Percentiles rank a stretch among this genome's conserved stretches.
phyloP scores from a whole-genome alignment of 805 yeast genomes.

The Cyberlindnera xylosilytica region DNA sequence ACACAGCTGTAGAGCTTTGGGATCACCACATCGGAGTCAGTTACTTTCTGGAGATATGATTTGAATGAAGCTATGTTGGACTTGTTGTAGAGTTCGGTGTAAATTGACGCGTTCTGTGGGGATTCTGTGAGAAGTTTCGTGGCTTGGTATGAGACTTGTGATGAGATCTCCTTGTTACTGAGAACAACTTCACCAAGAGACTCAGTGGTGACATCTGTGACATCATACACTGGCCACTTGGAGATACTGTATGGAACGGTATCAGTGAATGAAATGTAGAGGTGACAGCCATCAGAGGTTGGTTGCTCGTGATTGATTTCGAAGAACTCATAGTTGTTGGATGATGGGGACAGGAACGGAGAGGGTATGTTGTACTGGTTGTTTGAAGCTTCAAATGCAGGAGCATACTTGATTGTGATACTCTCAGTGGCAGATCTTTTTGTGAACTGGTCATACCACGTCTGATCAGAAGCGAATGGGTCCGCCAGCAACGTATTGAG shows the following conservation, averaged over 20 bases:
- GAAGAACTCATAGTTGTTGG: slow-evolving; percentile 24
- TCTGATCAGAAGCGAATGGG: slow-evolving; percentile 31
- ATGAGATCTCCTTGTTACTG: slow-evolving; percentile 25
- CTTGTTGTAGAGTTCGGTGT: slow-evolving; percentile 22
- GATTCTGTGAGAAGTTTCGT: slow-evolving; percentile 26
- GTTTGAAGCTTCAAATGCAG: slow-evolving; percentile 18
- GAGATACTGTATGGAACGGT: slow-evolving; percentile 10
- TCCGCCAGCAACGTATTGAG: slow-evolving; percentile 30
- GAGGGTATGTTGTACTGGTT: slow-evolving; percentile 28
- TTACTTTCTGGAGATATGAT: slow-evolving; percentile 12
- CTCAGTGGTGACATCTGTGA: slow-evolving; percentile 14
- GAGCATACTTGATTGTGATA: slow-evolving; percentile 23
- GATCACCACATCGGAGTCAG: slow-evolving; percentile 19
- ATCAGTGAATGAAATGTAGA: slow-evolving; percentile 26
- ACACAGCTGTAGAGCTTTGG: slow-evolving; percentile 17
- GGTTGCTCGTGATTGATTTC: slow-evolving; percentile 19
- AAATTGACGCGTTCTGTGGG: slow-evolving; percentile 28
- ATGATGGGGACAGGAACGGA: slow-evolving; percentile 19
- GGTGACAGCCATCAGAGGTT: slow-evolving; percentile 29
- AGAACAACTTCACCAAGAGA: slow-evolving; percentile 12
- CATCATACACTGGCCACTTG: slow-evolving; percentile 23
- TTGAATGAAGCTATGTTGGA: slow-evolving; percentile 25
- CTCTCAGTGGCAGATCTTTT: slow-evolving; percentile 5
- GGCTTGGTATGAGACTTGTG: slow-evolving; percentile 23
- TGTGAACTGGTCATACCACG: slow-evolving; percentile 27